phyloP scores from a whole-genome alignment of 1,284 basidiomycete species.

The Apiotrichum montevideense region DNA sequence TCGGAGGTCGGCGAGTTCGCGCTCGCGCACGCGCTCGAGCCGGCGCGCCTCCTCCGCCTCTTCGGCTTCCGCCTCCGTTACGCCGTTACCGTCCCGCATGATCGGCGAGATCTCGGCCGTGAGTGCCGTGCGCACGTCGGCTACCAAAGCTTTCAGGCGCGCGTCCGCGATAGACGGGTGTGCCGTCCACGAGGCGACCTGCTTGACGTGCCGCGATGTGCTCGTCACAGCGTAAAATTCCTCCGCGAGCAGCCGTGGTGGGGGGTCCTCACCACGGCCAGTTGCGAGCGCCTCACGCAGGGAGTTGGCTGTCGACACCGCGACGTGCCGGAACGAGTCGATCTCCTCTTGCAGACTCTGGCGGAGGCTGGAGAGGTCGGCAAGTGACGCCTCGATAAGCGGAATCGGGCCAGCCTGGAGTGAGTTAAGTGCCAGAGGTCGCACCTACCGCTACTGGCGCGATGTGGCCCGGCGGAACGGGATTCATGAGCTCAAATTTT shows the following conservation, averaged over 20 bases:
- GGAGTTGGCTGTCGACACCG: slow-evolving; percentile 64
- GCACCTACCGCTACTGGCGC: slow-evolving; percentile 21
- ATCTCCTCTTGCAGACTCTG: slow-evolving; percentile 65
- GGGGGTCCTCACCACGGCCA: slow-evolving; percentile 1
- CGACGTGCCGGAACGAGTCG: slow-evolving; percentile 59
- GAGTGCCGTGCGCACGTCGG: slow-evolving; percentile 25
- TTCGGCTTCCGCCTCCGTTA: slow-evolving; percentile 14
- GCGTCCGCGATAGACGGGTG: slow-evolving; percentile 43
- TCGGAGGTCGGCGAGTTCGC: slow-evolving; percentile 26
- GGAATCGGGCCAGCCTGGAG: slow-evolving; percentile 42
- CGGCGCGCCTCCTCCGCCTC: slow-evolving; percentile 23
- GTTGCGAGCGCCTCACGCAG: slow-evolving; percentile 53
- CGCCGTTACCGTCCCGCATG: slow-evolving; percentile 6
- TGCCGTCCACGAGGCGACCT: slow-evolving; percentile 36
- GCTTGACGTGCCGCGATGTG: slow-evolving; percentile 5
- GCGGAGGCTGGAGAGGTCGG: slow-evolving; percentile 65
- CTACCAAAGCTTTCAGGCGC: slow-evolving; percentile 29
- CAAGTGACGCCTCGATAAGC: slow-evolving; percentile 63
- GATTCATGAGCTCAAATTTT: slow-evolving; percentile 40
- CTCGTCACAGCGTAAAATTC: slow-evolving; percentile 6
- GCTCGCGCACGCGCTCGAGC: slow-evolving; percentile 28
- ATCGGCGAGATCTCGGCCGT: slow-evolving; percentile 4
- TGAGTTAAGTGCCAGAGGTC: slow-evolving; percentile 16
- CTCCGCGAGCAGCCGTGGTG: not conserved
- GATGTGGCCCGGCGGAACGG: slow-evolving; percentile 28